Evolutionary conservation across 1,139 yeast genomes (phyloP), one percentile per base, ranked within the genome.

Genomic region (Scheffersomyces insectosa): DNA sequence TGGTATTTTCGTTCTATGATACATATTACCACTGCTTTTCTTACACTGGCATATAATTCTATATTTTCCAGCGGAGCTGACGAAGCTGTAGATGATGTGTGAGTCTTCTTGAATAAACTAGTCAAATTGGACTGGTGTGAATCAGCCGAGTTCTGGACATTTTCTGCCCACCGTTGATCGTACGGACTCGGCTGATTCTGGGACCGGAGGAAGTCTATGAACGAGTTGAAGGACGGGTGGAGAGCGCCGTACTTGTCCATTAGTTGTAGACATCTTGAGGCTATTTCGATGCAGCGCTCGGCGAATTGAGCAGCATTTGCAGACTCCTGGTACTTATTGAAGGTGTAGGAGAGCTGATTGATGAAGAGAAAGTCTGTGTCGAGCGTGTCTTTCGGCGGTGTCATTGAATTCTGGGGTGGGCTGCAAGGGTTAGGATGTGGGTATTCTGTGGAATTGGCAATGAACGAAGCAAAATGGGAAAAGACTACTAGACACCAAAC

Each of bases 241-340:
- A 55, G 42, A 12, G 58, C 50, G 38, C 52, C 42, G 42, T 57
- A 60, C 30, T 51, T 49, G 13, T 60, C 49, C 62, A 62, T 62
- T 12, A 62, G 40, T 10, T 42, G 40, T 9, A 61, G 42, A 9
- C 45, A 45, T 16, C 38, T 36, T n/a, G 34, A 15, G 9, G 53
- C 37, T 27, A 13, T 36, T 12, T 36, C 20, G n/a, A 25, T 36
- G 27, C 31, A 36, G 4, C 13, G 15, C 3, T 27, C 15, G 25
- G 12, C 13, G 43, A 27, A 34, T 28, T 15, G 27, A n/a, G 15
- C 23, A 52, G 27, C 46, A 25, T 39, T 53, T 51, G 33, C 50
- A 46, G 40, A 52, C 43, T 37, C 40, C 14, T 12, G 27, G 27
- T 38, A 36, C 20, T 35, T 33, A 14, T 37, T 43, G 34, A 50